Conservation (phyloP, 805 yeast species). For the Yarrowia phangngaensis region DNA sequence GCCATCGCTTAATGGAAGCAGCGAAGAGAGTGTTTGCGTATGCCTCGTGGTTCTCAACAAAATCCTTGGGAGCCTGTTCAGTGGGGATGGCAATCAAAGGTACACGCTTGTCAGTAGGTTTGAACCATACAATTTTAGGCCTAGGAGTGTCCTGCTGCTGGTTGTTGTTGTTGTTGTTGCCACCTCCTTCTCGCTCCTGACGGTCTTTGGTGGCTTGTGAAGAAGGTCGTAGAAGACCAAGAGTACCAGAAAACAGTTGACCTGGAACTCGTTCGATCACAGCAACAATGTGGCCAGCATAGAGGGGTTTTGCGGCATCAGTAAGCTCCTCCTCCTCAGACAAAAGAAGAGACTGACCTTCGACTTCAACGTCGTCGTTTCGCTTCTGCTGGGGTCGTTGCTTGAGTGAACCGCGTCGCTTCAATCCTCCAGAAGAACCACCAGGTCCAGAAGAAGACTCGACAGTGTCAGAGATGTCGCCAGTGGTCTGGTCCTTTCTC, state of each 20-base stretch:
- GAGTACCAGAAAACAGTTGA: slow-evolving; percentile 89
- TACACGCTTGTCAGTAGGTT: slow-evolving; percentile 96
- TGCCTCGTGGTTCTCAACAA: slow-evolving; percentile 83
- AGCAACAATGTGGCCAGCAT: slow-evolving; percentile 98
- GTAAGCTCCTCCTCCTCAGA: slow-evolving; percentile 95
- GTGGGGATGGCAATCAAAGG: slow-evolving; percentile 98
- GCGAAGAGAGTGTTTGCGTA: slow-evolving; percentile 81
- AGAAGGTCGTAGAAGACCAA: slow-evolving; percentile 91
- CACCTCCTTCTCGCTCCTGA: slow-evolving; percentile 38
- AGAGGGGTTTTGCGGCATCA: slow-evolving; percentile 87
- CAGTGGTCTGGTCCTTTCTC: slow-evolving; percentile 51
- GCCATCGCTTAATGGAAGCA: slow-evolving; percentile 98
- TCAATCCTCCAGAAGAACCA: slow-evolving; percentile 38
- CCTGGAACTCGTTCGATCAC: slow-evolving; percentile 97
- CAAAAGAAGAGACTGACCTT: slow-evolving; percentile 86
- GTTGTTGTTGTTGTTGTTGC: slow-evolving; percentile 40
- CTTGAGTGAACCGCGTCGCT: slow-evolving; percentile 84
- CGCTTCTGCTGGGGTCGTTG: slow-evolving; percentile 97
- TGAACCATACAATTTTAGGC: slow-evolving; percentile 98
- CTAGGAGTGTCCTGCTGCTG: slow-evolving; percentile 35
- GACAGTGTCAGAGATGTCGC: slow-evolving; percentile 31
- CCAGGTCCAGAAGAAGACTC: slow-evolving; percentile 40
- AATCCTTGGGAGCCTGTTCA: slow-evolving; percentile 94
- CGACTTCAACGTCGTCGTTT: slow-evolving; percentile 97
- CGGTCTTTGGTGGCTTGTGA: slow-evolving; percentile 85